These are phyloP conservation scores for Botrytis byssoidea DNA, from an alignment of 2,329 filamentous ascomycete genomes.

Conservation along the genomic window DNA sequence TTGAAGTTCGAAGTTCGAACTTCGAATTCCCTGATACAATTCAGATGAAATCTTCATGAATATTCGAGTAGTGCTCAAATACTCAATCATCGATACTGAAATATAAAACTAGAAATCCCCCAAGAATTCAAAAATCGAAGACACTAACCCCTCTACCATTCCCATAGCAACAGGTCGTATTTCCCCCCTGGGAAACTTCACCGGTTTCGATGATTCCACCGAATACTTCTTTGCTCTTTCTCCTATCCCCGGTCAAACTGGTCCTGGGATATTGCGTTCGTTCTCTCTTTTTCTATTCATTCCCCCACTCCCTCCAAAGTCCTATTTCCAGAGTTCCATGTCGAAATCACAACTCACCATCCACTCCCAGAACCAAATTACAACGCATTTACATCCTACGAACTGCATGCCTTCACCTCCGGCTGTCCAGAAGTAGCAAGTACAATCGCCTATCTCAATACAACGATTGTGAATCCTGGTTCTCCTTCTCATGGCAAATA, in stretches of 20 bases:
- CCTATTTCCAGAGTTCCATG: not conserved
- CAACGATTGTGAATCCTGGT: conserved; percentile 39
- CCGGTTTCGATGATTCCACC: conserved; percentile 44
- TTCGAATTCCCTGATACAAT: too few relatives aligned
- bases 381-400: conserved; percentile 38
- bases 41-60: too few relatives aligned
- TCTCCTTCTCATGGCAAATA: conserved; percentile 37
- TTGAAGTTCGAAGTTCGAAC: too few relatives aligned
- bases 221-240: conserved; percentile 48
- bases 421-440: conserved; percentile 42
- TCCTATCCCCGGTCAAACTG: conserved; percentile 37
- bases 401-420: conserved; percentile 40
- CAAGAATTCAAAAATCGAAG: not conserved
- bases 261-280: not conserved
- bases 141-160: not conserved
- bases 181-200: conserved; percentile 39
- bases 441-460: conserved; percentile 42
- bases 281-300: not conserved
- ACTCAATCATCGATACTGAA: not conserved
- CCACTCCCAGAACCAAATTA: conserved; percentile 23
- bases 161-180: not conserved
- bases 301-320: too few relatives aligned
- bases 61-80: too few relatives aligned
- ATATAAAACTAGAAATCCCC: too few relatives aligned
- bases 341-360: not conserved